Evolutionary conservation across 768 basidiomycete species (phyloP).

Genomic region (Lanmaoa pseudosensibilis): DNA sequence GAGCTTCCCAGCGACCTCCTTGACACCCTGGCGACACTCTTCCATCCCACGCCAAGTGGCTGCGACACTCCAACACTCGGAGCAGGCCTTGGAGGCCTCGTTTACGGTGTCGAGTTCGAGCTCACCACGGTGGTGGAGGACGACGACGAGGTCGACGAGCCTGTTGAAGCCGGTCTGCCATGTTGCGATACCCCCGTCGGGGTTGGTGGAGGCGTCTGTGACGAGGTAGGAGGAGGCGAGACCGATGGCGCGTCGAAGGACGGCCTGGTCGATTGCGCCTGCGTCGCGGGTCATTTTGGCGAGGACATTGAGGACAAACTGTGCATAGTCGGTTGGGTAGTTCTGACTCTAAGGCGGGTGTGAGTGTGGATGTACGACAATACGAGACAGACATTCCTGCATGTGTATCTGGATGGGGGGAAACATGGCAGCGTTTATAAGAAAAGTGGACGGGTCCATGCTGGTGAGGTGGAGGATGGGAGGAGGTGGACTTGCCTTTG

Average conservation of each 20-base stretch:
- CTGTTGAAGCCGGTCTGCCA: constrained; percentile 70
- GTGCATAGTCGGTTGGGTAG: constrained; percentile 57
- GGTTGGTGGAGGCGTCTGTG: constrained; percentile 67
- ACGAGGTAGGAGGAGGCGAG: constrained; percentile 79
- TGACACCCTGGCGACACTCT: constrained; percentile 61
- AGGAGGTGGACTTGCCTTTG: constrained; percentile 16
- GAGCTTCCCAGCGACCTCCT: constrained; percentile 59
- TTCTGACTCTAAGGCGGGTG: constrained; percentile 28
- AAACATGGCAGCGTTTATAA: constrained; percentile 19
- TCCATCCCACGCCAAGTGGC: constrained; percentile 69
- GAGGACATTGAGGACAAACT: constrained; percentile 58
- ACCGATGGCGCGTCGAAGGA: constrained; percentile 62
- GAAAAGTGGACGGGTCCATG: constrained; percentile 29
- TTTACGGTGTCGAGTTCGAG: constrained; percentile 77
- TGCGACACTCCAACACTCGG: constrained; percentile 78
- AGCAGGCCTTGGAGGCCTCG: constrained; percentile 59
- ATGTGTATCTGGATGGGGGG: constrained; percentile 29
- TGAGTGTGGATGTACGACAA: background rate
- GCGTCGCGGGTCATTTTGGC: constrained; percentile 48
- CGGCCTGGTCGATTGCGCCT: constrained; percentile 55
- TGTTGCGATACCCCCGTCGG: constrained; percentile 51
- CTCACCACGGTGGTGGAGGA: constrained; percentile 64
- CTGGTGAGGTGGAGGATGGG: background rate
- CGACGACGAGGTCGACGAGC: constrained; percentile 70
- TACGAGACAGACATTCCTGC: constrained; percentile 26